phyloP scores from a whole-genome alignment of 805 yeast species.

The Priceomyces fermenticarens region DNA sequence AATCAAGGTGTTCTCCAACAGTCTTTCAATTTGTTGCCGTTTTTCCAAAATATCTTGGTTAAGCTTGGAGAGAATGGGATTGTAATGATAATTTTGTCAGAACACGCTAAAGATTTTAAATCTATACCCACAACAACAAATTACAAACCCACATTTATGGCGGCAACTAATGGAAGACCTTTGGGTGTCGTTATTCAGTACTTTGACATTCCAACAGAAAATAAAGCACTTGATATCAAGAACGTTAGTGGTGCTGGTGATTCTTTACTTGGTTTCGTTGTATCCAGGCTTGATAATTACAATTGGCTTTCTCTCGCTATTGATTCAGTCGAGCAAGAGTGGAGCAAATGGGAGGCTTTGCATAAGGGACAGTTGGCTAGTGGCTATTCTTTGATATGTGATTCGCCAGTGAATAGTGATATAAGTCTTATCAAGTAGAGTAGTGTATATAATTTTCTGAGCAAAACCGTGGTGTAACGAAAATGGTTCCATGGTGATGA shows the following conservation, averaged over 20 bases:
- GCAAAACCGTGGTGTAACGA: no score
- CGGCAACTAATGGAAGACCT: slow-evolving; percentile 20
- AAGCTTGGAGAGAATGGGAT: slow-evolving; percentile 71
- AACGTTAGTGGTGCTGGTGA: slow-evolving; percentile 93
- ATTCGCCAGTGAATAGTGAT: slow-evolving; percentile 23
- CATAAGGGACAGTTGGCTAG: slow-evolving; percentile 40
- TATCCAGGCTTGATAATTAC: slow-evolving; percentile 26
- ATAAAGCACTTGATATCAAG: slow-evolving; percentile 31
- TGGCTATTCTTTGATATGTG: slow-evolving; percentile 23
- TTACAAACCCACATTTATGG: slow-evolving; percentile 20
- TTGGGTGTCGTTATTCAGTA: slow-evolving; percentile 64
- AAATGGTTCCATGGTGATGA: no score
- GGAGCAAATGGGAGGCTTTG: slow-evolving; percentile 34
- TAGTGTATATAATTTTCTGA: no score
- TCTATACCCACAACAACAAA: slow-evolving; percentile 32
- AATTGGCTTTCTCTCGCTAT: slow-evolving; percentile 26
- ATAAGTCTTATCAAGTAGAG: slow-evolving; percentile 8
- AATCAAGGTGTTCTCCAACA: slow-evolving; percentile 57
- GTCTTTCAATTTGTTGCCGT: slow-evolving; percentile 72
- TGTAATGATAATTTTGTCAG: slow-evolving; percentile 34
- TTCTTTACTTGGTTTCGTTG: slow-evolving; percentile 64
- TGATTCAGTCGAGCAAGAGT: slow-evolving; percentile 28
- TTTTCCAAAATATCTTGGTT: slow-evolving; percentile 58
- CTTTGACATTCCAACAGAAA: slow-evolving; percentile 43
- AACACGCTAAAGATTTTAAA: slow-evolving; percentile 26